Evolutionary conservation across 2,329 filamentous ascomycete species (phyloP), one percentile per base, ranked within the genome.

Genomic region (Chaetomiaceae sp.): DNA sequence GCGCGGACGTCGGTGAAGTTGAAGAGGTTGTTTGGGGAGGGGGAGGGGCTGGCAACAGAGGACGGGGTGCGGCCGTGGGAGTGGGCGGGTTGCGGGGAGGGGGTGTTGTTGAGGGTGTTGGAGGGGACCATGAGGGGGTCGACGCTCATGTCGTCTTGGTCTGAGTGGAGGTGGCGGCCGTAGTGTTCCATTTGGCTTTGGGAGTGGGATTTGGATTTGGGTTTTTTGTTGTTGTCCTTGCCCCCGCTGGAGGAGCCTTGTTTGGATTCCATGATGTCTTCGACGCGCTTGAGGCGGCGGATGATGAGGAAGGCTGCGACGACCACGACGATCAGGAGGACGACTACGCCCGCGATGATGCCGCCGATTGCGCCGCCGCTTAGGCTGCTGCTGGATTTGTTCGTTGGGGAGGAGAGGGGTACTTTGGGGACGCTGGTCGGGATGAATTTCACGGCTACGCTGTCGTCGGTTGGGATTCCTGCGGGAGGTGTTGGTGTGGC

Each of bases 321-420:
- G 5, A 81, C 34, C 10, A 81, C 68, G 21, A 74, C 65, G 1
- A 77, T 49, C 2, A 82, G 64, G 10, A 82, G 60, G 0, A 68
- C 70, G 3, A 77, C 65, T 12, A 73, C 73, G 1, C 76, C 78
- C 2, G 71, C 75, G 30, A 82, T 69, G 19, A 82, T 78, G 2
- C 79, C 79, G 3, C 73, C 78, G 2, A 82, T 65, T 21, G 51
- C 56, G 3, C 51, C 56, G 13, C 43, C 40, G 51, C 54, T 56
- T 5, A 58, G 50, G 2, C 54, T 50, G 38, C 65, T 60, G 8
- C 55, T 56, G n/a, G 16, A 55, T 14, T 59, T 56, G 20, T 45
- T 50, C 25, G 45, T 54, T 0, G 64, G 62, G 13, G 66, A 53
- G 1, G 65, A 55, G 4, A 70, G 66, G 1, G 66, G 56, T 5